Evolutionary conservation across 2,329 filamentous ascomycete species (phyloP).

Genomic region (Fusarium sp.): DNA sequence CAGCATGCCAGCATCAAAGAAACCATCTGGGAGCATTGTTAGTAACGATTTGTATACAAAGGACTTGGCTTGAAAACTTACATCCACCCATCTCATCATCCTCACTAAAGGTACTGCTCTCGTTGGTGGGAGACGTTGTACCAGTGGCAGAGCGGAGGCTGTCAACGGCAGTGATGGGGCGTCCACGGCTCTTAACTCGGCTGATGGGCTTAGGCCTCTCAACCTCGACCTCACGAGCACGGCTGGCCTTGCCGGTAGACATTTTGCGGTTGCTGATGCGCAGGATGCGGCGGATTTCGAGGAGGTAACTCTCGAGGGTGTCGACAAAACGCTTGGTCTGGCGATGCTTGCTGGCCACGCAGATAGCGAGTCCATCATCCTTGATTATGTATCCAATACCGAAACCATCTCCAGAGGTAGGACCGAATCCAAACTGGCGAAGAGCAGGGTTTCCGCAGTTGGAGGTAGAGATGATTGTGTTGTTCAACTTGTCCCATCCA

Average conservation of each 20-base stretch:
- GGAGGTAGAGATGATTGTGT: conserved; percentile 93
- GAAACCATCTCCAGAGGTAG: conserved; percentile 92
- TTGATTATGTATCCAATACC: conserved; percentile 99
- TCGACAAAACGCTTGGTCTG: conserved; percentile 93
- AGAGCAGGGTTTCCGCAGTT: conserved; percentile 98
- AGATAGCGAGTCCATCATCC: conserved; percentile 80
- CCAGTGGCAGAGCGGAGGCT: conserved; percentile 56
- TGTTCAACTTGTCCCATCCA: conserved; percentile 96
- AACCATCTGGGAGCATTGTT: conserved; percentile 76
- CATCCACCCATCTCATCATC: conserved; percentile 93
- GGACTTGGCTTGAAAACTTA: conserved; percentile 63
- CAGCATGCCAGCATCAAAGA: conserved; percentile 97
- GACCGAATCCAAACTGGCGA: conserved; percentile 96
- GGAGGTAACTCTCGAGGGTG: conserved; percentile 87
- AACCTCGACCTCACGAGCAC: conserved; percentile 66
- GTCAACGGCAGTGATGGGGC: conserved; percentile 73
- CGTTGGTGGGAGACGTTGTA: conserved; percentile 72
- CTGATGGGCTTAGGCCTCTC: conserved; percentile 52
- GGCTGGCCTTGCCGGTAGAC: conserved; percentile 56
- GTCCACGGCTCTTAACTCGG: conserved; percentile 77
- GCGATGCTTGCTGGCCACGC: conserved; percentile 91
- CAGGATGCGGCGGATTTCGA: conserved; percentile 89
- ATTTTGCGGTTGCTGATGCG: conserved; percentile 70
- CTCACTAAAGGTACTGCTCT: conserved; percentile 80
- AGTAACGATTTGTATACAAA: conserved; percentile 35